phyloP scores from a whole-genome alignment of 345 rosid genomes.

The Erysimum cheiranthoides region DNA sequence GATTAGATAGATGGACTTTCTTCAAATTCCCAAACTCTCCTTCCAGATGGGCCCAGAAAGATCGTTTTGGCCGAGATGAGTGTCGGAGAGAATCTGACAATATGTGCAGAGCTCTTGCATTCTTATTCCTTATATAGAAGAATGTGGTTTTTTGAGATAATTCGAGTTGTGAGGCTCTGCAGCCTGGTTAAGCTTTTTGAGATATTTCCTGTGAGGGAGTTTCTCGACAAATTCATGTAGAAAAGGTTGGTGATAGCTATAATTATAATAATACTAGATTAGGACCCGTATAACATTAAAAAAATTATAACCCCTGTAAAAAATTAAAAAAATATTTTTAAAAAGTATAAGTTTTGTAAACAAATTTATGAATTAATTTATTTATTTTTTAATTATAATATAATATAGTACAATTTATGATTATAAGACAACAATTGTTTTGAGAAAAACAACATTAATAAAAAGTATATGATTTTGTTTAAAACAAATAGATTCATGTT shows the following conservation, averaged over 20 bases:
- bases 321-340: no score
- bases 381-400: no score
- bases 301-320: no score
- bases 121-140: slow-evolving; percentile 42
- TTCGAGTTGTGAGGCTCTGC: slow-evolving; percentile 50
- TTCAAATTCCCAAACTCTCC: slow-evolving; percentile 56
- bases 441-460: no score
- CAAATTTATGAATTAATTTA: no score
- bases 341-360: no score
- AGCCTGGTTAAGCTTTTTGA: slow-evolving; percentile 53
- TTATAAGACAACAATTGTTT: no score
- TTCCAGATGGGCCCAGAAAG: slow-evolving; percentile 51
- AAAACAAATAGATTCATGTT: no score
- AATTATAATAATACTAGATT: no score
- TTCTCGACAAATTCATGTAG: slow-evolving; percentile 62
- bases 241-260: neutral
- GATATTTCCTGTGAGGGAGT: slow-evolving; percentile 55
- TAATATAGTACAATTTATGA: no score
- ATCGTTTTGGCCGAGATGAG: slow-evolving; percentile 44
- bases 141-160: slow-evolving; percentile 46
- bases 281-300: no score
- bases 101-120: slow-evolving; percentile 45
- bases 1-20: slow-evolving; percentile 43
- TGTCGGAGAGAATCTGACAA: slow-evolving; percentile 40
- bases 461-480: no score